Evolutionary conservation across 345 rosid genomes (phyloP).

Genomic region (Reutealis trisperma): DNA sequence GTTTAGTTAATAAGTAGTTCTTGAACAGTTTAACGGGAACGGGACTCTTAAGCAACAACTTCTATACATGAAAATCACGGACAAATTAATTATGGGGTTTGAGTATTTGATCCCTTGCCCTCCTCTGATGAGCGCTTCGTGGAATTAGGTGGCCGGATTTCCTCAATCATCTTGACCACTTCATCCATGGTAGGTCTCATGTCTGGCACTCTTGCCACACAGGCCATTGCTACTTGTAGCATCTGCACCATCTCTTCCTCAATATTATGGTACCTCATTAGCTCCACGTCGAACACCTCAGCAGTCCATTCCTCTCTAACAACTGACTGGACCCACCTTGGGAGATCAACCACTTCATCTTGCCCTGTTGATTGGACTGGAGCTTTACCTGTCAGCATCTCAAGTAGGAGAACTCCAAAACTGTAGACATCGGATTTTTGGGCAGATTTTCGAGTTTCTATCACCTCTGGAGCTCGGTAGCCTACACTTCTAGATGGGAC

Average conservation of each 20-base stretch:
- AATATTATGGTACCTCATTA: conserved; percentile 57
- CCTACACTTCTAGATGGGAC: conserved; percentile 64
- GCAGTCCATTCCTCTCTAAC: conserved; percentile 95
- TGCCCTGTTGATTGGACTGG: conserved; percentile 59
- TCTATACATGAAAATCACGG: not conserved
- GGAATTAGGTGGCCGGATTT: conserved; percentile 58
- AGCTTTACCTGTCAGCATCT: conserved; percentile 87
- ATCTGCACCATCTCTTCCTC: conserved; percentile 95
- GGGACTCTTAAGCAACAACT: not conserved
- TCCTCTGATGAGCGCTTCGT: conserved; percentile 58
- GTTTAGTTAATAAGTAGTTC: no score
- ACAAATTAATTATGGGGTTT: conserved; percentile 21
- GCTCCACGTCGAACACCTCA: conserved; percentile 84
- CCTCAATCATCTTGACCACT: conserved; percentile 78
- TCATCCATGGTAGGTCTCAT: conserved; percentile 75
- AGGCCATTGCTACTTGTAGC: conserved; percentile 91
- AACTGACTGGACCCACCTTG: conserved; percentile 88
- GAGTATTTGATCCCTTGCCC: conserved; percentile 22
- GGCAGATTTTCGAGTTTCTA: conserved; percentile 55
- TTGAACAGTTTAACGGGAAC: not conserved
- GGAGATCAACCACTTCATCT: conserved; percentile 73
- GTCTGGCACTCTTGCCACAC: conserved; percentile 69
- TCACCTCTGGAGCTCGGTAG: conserved; percentile 76
- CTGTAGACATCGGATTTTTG: conserved; percentile 81
- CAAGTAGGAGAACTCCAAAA: conserved; percentile 79